phyloP scores from a whole-genome alignment of 1,284 basidiomycete species.

The Sparassis latifolia region DNA sequence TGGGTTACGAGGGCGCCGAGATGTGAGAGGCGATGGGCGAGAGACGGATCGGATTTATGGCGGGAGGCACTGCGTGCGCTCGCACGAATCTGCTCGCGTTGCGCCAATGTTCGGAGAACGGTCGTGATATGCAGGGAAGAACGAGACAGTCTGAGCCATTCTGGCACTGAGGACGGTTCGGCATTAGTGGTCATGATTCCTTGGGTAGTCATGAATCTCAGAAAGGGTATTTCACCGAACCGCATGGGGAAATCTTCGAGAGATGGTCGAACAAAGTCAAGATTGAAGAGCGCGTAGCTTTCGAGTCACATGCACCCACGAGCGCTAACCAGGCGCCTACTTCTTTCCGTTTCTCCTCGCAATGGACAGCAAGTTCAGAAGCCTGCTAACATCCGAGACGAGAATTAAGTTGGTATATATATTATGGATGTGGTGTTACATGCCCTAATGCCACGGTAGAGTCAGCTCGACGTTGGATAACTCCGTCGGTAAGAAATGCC shows the following conservation, averaged over 20 bases:
- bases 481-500: conserved; percentile 61
- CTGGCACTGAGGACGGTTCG: conserved; percentile 6
- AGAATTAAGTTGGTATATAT: conserved; percentile 41
- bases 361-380: background rate
- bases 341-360: too few species aligned
- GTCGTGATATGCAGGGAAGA: conserved; percentile 27
- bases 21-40: conserved; percentile 16
- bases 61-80: conserved; percentile 30
- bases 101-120: conserved; percentile 31
- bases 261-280: too few species aligned
- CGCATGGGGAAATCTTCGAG: background rate
- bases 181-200: background rate
- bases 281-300: too few species aligned
- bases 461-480: conserved; percentile 83
- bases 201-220: conserved; percentile 1
- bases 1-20: conserved; percentile 14
- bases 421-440: background rate
- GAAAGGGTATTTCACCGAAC: background rate
- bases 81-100: conserved; percentile 35
- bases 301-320: too few species aligned
- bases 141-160: conserved; percentile 27
- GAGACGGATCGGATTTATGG: conserved; percentile 21
- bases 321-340: too few species aligned
- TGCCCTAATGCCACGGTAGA: conserved; percentile 31
- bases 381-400: conserved; percentile 31